Base-by-base conservation (phyloP, 805 yeast species). In the Yarrowia keelungensis region DNA sequence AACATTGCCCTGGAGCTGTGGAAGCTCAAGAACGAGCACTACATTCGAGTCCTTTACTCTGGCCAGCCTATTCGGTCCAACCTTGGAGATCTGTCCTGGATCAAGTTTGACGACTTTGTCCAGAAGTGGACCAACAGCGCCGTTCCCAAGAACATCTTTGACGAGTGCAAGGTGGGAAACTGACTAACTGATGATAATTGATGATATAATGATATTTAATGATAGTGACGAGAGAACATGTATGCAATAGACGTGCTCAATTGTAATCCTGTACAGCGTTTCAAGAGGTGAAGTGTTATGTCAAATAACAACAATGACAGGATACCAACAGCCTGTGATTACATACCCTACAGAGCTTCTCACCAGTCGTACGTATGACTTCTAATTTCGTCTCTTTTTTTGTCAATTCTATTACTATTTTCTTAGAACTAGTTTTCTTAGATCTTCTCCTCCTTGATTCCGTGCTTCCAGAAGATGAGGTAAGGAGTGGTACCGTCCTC, bases 401-500 rank as follows among this genome's bases (percentile, higher is more conserved):
- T 26, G 32, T 46, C 15, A 62, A 38, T 65, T 50, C 67, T 54
- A 39, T 62, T 64, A 62, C 54, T 35, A 65, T 41, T 50, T 16
- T 47, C 79, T 89, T 92, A 94, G 86, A 94, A 86, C 89, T 95
- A 26, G 32, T 41, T 50, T 16, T 47, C 79, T 89, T 92, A 94
- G 86, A 94, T 86, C 89, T 95, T 95, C 82, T 85, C 87, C 81
- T 87, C 91, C 77, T 81, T 84, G 76, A 91, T 88, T 87, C 99
- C 99, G 84, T 95, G 99, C 86, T 94, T 95, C 99, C 99, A 95
- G 89, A 93, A 89, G 74, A 93, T 92, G 79, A 94, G 95, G 85
- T 81, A 95, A 80, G 99, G 99, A 76, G 99, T 95, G 77, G 88
- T 85, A 86, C 99, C 99, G 81, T 95, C 98, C 86, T 95, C 99